Evolutionary conservation across 768 basidiomycete species (phyloP).

Genomic region (Leccinum aurantiacum): DNA sequence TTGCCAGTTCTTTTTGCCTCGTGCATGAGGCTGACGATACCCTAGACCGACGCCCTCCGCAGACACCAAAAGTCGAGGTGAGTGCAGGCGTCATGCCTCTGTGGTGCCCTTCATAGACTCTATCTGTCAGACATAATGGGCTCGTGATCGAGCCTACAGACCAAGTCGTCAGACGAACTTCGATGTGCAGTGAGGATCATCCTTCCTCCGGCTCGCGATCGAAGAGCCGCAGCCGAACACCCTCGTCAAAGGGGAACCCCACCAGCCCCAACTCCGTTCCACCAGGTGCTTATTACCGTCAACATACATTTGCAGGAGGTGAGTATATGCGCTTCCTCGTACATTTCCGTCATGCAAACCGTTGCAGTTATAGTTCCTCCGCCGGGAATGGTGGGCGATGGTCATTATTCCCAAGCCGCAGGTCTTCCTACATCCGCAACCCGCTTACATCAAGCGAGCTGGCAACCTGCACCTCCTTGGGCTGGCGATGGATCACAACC

Average conservation of each 20-base stretch:
- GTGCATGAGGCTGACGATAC: slow-evolving; percentile 18
- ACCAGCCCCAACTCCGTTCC: slow-evolving; percentile 34
- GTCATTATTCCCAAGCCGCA: slow-evolving; percentile 40
- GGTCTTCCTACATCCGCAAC: slow-evolving; percentile 56
- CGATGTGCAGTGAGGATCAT: slow-evolving; percentile 24
- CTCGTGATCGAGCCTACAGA: slow-evolving; percentile 56
- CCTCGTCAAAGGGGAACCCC: slow-evolving; percentile 43
- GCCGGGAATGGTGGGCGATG: slow-evolving; percentile 42
- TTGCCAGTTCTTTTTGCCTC: slow-evolving; percentile 21
- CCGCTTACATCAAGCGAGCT: slow-evolving; percentile 43
- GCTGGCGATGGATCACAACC: slow-evolving; percentile 38
- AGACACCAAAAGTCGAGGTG: slow-evolving; percentile 80
- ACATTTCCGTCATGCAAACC: slow-evolving; percentile 6
- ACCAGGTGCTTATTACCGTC: slow-evolving; percentile 56
- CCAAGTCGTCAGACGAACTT: slow-evolving; percentile 16
- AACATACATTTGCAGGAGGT: slow-evolving; percentile 55
- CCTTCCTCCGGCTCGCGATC: slow-evolving; percentile 44
- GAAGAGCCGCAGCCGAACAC: slow-evolving; percentile 52
- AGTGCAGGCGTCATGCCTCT: slow-evolving; percentile 19
- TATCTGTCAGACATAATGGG: slow-evolving; percentile 54
- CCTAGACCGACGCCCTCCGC: slow-evolving; percentile 76
- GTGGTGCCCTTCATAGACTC: slow-evolving; percentile 3
- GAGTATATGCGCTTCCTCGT: slow-evolving; percentile 13
- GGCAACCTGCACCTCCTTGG: slow-evolving; percentile 39
- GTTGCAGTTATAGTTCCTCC: slow-evolving; percentile 42